Conservation (phyloP, 208 protist species). For the Trypanosoma vivax region DNA sequence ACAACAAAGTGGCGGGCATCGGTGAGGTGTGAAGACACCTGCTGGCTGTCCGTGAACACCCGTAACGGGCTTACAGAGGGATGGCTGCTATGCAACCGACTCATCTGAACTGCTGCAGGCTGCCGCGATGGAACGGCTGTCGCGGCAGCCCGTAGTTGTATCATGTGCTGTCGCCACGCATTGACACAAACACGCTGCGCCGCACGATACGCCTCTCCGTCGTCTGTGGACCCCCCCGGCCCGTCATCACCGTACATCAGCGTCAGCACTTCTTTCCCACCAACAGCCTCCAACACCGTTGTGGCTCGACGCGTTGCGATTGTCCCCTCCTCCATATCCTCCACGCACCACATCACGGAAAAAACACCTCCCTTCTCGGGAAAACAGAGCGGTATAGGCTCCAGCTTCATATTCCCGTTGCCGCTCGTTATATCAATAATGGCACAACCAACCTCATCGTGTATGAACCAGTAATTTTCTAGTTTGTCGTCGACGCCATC, state of each 20-base stretch:
- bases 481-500: slow-evolving; percentile 14
- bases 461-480: slow-evolving; percentile 33
- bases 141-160: background rate
- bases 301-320: slow-evolving; percentile 18
- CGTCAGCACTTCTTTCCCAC: slow-evolving; percentile 6
- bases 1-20: slow-evolving; percentile 20
- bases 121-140: background rate
- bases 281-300: slow-evolving; percentile 21
- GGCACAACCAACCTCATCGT: slow-evolving; percentile 52
- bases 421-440: slow-evolving; percentile 20
- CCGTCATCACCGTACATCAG: background rate
- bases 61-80: slow-evolving; percentile 5
- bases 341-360: slow-evolving; percentile 45
- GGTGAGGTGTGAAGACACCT: slow-evolving; percentile 13
- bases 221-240: background rate
- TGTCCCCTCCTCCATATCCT: slow-evolving; percentile 28
- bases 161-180: slow-evolving; percentile 17
- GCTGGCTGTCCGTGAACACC: slow-evolving; percentile 24
- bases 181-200: slow-evolving; percentile 21
- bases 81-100: background rate
- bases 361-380: slow-evolving; percentile 32
- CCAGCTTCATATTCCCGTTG: slow-evolving; percentile 31
- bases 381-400: slow-evolving; percentile 42
- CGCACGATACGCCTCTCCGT: slow-evolving; percentile 5
- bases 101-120: background rate